Base-by-base conservation (phyloP, 805 yeast species). In the Candida lessepsii region DNA sequence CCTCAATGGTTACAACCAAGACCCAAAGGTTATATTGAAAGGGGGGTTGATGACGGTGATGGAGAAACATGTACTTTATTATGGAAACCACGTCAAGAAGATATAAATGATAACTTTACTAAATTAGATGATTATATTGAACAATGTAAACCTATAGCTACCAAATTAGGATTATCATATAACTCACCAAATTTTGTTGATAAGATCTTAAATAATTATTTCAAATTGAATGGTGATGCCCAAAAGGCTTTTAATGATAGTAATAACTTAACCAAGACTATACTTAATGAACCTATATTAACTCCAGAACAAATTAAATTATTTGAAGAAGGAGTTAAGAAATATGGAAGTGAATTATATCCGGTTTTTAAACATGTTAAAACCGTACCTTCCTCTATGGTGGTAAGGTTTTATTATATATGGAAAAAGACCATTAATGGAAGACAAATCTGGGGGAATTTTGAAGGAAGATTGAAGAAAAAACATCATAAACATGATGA, bases 401-500 rank as follows among this genome's bases (percentile, higher is more conserved):
- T 89, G 47, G 98, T 91, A 1, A 64, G 97, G 42, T 89, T 73
- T 57, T 91, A 88, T 54, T 91, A 91, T 53, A 65, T 87, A 39
- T 91, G 98, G 98, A 90, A 90, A 61, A 90, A 90, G 58, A 83
- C 96, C 0, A 66, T 75, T 21, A 71, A 71, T 31, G 97, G 97
- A 0, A 80, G 76, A 46, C 55, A 58, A 29, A 84, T 88, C 13
- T 86, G 97, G 95, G 96, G 87, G 25, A 80, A 82, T 53, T 86
- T 64, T 54, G 81, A 80, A 30, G 95, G 93, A 1, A 63, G 95
- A 37, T 60, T 71, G 29, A 79, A 79, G 49, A 84, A 83, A 55
- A 76, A 79, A 50, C 45, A 68, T 25, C 80, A 75, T 46, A 29
- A 28, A 11, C 28, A 37, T 9, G 28, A 16, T 8, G 42, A 39